Base-by-base conservation (phyloP, 371 early-diverging fungal genomes). In the Mortierella sp. region DNA sequence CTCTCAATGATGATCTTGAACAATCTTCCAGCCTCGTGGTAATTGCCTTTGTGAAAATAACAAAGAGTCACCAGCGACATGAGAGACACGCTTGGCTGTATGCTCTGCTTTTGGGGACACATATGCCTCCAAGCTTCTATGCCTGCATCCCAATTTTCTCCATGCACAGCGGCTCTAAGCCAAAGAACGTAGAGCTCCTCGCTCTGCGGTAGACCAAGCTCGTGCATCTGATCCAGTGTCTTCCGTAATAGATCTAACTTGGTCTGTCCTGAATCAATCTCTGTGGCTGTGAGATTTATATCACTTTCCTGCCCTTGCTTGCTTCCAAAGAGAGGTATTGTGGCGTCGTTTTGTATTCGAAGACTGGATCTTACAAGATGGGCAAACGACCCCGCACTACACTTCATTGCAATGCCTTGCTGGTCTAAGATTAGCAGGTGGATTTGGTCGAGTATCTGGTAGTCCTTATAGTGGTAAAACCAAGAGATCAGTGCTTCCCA, bases 401-500 rank as follows among this genome's bases (percentile, higher is more conserved):
- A 64, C 18, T 60, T 55, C 9, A 21, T 18, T 2, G 47, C 57
- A 12, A 64, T 19, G 4, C 37, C 29, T 29, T 6, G 43, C 7
- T 64, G 14, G 21, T 26, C 23, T 11, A 71, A 16, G 9, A 68
- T 15, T 7, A 45, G 51, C 11, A 19, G 52, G 18, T 72, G 76
- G 18, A 76, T 21, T 0, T 43, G 57, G 18, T 50, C 64, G 37
- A 71, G 21, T 16, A 56, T 59, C 9, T 26, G 43, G 14, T 64
- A 52, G n/a, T 76, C 72, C 12, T 62, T 57, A 28, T 71, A 57
- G 26, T 68, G 50, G 21, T 52, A 50, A 23, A 76, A 64, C 76
- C 76, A 76, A 18, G 57, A 67, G n/a, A 68, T 52, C 21, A 61
- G 60, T 14, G 64, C 46, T 29, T 72, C 51, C 76, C 76, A 76